A percentile compares a stretch with the other conserved stretches of the same genome.
Evolutionary conservation across 2,329 filamentous ascomycete species (phyloP).

Genomic region (Cercospora zeina): DNA sequence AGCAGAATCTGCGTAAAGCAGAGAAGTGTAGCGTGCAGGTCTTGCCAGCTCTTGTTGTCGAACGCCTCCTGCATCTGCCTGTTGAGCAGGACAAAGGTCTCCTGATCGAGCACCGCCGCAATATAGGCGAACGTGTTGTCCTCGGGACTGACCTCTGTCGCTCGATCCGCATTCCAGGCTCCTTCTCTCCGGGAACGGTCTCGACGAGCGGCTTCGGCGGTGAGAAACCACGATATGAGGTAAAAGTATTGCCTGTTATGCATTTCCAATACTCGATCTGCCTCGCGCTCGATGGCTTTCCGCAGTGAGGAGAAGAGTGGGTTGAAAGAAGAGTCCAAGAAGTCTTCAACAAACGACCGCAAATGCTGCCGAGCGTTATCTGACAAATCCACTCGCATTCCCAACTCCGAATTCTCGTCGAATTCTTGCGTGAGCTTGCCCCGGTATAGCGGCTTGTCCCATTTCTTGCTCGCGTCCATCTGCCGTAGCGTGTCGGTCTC

Average conservation of each 20-base stretch:
- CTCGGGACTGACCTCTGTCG: conserved; percentile 49
- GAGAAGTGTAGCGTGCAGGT: conserved; percentile 83
- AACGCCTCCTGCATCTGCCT: conserved; percentile 75
- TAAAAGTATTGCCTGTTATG: conserved; percentile 90
- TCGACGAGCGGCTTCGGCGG: conserved; percentile 72
- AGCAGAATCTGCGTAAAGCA: conserved; percentile 89
- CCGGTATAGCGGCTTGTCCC: conserved; percentile 71
- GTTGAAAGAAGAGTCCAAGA: conserved; percentile 93
- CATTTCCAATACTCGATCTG: conserved; percentile 70
- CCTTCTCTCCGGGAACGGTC: conserved; percentile 48
- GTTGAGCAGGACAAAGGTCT: conserved; percentile 88
- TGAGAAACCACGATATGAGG: conserved; percentile 84
- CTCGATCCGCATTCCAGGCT: conserved; percentile 40
- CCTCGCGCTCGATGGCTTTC: conserved; percentile 86
- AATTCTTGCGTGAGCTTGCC: conserved; percentile 46
- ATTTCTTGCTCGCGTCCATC: conserved; percentile 88
- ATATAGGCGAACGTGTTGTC: conserved; percentile 81
- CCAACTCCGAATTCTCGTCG: conserved; percentile 70
- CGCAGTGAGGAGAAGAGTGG: conserved; percentile 79
- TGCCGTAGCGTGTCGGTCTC: conserved; percentile 73
- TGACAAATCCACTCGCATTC: conserved; percentile 69
- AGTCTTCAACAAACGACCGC: conserved; percentile 82
- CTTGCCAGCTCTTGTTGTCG: conserved; percentile 83
- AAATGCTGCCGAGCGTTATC: conserved; percentile 73
- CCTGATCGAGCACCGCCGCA: conserved; percentile 86